Percentiles rank a stretch among this genome's conserved stretches.
phyloP scores from a whole-genome alignment of 1,139 yeast genomes.

The Candida dubliniensis region DNA sequence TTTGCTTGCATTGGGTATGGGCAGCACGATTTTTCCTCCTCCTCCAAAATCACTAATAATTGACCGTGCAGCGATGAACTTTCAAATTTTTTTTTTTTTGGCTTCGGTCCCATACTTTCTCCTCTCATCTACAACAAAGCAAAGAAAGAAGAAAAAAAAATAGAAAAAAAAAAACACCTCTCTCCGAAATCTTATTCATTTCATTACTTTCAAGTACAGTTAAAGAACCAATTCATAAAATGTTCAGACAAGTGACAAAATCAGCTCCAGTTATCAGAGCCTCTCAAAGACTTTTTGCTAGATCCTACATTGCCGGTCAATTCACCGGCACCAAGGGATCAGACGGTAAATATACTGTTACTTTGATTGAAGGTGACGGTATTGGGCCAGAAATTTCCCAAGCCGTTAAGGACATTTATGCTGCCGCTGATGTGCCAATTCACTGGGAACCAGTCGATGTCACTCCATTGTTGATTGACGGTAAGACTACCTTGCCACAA shows the following conservation, averaged over 20 bases:
- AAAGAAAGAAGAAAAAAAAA: background rate
- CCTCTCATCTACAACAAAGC: background rate
- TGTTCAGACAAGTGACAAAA: constrained; percentile 47
- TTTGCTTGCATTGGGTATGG: background rate
- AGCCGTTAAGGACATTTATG: constrained; percentile 86
- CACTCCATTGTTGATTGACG: constrained; percentile 87
- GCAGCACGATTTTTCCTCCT: too few species aligned
- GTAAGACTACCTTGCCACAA: constrained; percentile 91
- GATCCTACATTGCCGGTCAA: constrained; percentile 51
- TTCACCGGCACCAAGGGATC: constrained; percentile 48
- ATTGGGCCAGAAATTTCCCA: constrained; percentile 94
- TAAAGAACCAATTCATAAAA: constrained; percentile 13
- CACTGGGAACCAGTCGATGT: constrained; percentile 98
- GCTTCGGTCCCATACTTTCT: background rate
- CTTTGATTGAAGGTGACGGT: constrained; percentile 98
- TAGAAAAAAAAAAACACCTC: background rate
- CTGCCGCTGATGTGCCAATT: constrained; percentile 92
- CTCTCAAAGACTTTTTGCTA: constrained; percentile 40
- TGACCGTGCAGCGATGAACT: too few species aligned
- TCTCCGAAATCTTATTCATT: background rate
- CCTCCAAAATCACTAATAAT: too few species aligned
- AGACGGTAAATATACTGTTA: constrained; percentile 82
- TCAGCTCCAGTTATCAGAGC: constrained; percentile 19
- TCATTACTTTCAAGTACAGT: background rate
- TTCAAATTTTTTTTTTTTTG: background rate